phyloP scores from a whole-genome alignment of 495 filamentous ascomycete species.

The Aspergillus egyptiacus region DNA sequence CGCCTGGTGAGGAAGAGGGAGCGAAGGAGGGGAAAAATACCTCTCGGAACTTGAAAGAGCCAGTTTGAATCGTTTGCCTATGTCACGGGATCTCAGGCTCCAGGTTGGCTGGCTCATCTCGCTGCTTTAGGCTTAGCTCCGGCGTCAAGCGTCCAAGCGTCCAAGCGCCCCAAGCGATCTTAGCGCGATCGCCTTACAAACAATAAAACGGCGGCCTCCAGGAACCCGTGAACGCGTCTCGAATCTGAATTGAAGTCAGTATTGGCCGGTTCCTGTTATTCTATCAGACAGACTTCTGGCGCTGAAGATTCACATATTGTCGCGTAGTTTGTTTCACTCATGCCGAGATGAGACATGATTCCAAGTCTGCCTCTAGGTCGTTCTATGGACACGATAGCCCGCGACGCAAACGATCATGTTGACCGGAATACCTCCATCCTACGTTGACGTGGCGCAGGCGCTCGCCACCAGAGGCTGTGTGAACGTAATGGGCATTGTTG shows the following conservation, averaged over 20 bases:
- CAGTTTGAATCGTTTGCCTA: no score
- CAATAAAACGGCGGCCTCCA: no score
- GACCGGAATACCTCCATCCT: constrained; percentile 9
- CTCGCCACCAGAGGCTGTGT: constrained; percentile 21
- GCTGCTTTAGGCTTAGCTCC: constrained; percentile 22
- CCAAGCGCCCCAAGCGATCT: constrained; percentile 30
- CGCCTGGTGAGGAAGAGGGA: constrained; percentile 3
- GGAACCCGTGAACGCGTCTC: no score
- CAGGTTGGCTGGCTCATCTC: constrained; percentile 14
- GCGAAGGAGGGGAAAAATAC: constrained; percentile 21
- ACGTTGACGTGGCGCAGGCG: constrained; percentile 36
- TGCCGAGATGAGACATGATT: not conserved
- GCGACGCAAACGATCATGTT: not conserved
- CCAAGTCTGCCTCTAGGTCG: not conserved
- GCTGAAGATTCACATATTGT: not conserved
- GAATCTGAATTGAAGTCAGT: no score
- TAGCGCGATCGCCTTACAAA: constrained; percentile 14
- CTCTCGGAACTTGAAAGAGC: no score
- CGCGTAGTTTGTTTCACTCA: not conserved
- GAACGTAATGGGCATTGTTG: constrained; percentile 46
- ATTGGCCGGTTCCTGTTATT: not conserved
- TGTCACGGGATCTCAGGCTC: constrained; percentile 26
- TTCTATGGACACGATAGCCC: not conserved
- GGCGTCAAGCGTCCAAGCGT: constrained; percentile 24
- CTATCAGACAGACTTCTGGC: not conserved